Base-by-base conservation (phyloP, 352 stramenopile species). In the Phytophthora litchii region DNA sequence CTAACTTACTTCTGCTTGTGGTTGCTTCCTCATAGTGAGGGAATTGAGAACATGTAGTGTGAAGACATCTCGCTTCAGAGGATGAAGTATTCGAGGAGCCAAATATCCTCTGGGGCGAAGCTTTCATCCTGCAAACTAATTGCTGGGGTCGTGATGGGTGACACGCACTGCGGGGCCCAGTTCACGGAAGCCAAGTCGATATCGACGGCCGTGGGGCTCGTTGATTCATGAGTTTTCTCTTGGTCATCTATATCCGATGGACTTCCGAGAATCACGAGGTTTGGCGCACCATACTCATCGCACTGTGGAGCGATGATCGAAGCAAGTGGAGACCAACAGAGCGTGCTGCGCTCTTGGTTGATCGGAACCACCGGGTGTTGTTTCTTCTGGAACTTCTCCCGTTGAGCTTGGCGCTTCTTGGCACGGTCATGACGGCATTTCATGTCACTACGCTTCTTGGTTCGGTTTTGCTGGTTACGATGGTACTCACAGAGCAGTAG, bases 391-490 rank as follows among this genome's bases (percentile, higher is more conserved):
- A 63, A 29, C 21, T 57, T 54, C 29, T 75, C 59, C 3, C 74
- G 74, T 23, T 74, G 53, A 2, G 64, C 53, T 47, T 79, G 54
- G 4, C 83, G 80, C 50, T 89, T 89, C 54, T 76, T 77, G 37
- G 78, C 74, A 13, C 83, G 83, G 45, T 89, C 59, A 23, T 86
- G 74, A 13, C 83, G 72, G 64, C 88, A 90, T 57, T 92, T 91
- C 59, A 89, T 81, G 55, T 94, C 85, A 49, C 83, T 92, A 7
- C 83, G 81, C 60, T 92, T 92, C 70, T 94, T 94, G 20, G 84
- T 93, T n/a, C 84, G 74, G 47, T 95, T 95, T 58, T 93, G 83
- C 56, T 93, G 85, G 52, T 74, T 76, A 34, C 86, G 83, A 40
- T 95, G 86, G 60, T 87, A 83, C 56, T 95, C 82, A 43, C 86